These are phyloP conservation scores for Castanea crenata DNA, from an alignment of 306 rosid genomes.

Conservation along the genomic window DNA sequence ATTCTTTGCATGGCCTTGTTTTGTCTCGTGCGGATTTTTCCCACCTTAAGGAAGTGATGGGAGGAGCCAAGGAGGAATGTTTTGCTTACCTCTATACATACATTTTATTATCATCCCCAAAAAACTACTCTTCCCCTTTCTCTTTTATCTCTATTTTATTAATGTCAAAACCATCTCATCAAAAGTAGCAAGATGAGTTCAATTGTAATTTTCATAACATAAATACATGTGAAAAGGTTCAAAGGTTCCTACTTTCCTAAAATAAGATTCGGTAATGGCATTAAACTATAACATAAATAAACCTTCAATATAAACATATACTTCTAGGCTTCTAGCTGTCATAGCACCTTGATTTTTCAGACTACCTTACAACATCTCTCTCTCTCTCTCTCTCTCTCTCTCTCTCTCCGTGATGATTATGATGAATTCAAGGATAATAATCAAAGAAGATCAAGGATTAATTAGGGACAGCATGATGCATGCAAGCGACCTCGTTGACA, in stretches of 20 bases:
- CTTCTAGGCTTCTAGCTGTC: no score
- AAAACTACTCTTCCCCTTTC: no score
- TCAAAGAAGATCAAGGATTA: neutral
- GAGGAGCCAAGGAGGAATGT: no score
- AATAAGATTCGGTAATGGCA: neutral
- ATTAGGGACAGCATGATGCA: slow-evolving; percentile 26
- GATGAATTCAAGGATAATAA: neutral
- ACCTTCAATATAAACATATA: neutral
- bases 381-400: neutral
- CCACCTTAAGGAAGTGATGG: no score
- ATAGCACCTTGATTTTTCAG: neutral
- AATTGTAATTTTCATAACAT: neutral
- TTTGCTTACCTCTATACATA: no score
- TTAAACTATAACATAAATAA: neutral
- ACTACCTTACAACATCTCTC: neutral
- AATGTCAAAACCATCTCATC: no score
- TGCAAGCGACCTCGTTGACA: slow-evolving; percentile 2
- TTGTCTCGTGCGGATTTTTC: no score
- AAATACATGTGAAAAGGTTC: neutral
- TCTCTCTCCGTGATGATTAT: neutral
- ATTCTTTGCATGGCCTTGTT: no score
- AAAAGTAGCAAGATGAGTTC: no score
- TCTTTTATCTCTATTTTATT: no score
- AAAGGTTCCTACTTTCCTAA: neutral
- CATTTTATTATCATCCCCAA: no score